These are phyloP conservation scores for Ceratocystis diversiconidia DNA, from an alignment of 2,329 filamentous ascomycete species.

Conservation along the genomic window DNA sequence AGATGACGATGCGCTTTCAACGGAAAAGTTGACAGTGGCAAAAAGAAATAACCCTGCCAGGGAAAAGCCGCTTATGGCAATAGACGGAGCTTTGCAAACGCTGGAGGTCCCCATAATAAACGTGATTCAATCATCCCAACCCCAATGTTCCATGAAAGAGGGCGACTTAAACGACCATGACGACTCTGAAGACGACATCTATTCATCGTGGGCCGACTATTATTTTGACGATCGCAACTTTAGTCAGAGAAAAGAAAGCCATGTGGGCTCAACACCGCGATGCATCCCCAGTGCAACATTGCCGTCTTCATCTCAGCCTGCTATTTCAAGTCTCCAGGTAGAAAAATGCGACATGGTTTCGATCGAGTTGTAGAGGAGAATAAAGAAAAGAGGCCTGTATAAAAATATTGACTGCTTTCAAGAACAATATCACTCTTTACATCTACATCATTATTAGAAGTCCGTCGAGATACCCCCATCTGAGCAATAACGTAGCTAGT, in stretches of 20 bases:
- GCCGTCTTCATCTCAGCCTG: not conserved
- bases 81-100: not conserved
- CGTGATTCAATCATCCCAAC: not conserved
- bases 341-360: not conserved
- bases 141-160: not conserved
- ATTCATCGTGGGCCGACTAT: conserved; percentile 23
- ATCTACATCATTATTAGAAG: not conserved
- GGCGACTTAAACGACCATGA: conserved; percentile 14
- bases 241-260: not conserved
- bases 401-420: not conserved
- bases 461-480: conserved; percentile 21
- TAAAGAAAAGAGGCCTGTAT: not conserved
- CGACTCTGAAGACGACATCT: conserved; percentile 22
- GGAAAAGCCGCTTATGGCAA: not conserved
- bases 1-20: not conserved
- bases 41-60: not conserved
- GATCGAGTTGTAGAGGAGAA: not conserved
- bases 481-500: conserved; percentile 54
- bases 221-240: conserved; percentile 23
- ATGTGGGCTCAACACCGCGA: not conserved
- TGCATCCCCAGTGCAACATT: not conserved
- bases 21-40: too few species aligned
- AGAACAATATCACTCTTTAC: not conserved
- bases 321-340: not conserved
- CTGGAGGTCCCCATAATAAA: not conserved